Percentiles rank a stretch among this genome's conserved stretches.
phyloP scores from a whole-genome alignment of 257 asterid species.

The Nicotiana paniculata region DNA sequence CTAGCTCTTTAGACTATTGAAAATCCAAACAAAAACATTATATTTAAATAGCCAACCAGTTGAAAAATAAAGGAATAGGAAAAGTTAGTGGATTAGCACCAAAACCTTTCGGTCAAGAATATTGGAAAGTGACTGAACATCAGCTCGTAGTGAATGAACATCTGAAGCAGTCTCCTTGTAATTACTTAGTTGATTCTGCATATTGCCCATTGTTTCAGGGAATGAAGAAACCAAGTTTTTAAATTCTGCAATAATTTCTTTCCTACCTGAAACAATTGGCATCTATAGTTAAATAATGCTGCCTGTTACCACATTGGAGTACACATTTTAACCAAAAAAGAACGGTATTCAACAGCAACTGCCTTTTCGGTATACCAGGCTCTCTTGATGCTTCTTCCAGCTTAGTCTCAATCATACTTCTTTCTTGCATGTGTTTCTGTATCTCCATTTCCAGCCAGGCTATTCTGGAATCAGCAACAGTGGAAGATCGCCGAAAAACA shows the following conservation, averaged over 20 bases:
- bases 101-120: slow-evolving; percentile 68
- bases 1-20: slow-evolving; percentile 66
- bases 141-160: slow-evolving; percentile 69
- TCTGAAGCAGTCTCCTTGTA: slow-evolving; percentile 81
- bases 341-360: not conserved
- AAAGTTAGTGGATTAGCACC: not conserved
- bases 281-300: slow-evolving; percentile 4
- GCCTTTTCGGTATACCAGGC: slow-evolving; percentile 45
- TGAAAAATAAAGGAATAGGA: slow-evolving; percentile 5
- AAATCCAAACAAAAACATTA: slow-evolving; percentile 2
- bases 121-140: slow-evolving; percentile 56
- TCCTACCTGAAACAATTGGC: slow-evolving; percentile 60
- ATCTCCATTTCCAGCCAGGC: slow-evolving; percentile 67
- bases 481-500: slow-evolving; percentile 64
- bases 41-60: slow-evolving; percentile 2
- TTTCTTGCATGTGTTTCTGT: slow-evolving; percentile 45
- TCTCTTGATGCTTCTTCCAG: slow-evolving; percentile 74
- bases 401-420: slow-evolving; percentile 47
- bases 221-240: slow-evolving; percentile 76
- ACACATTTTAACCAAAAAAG: not conserved
- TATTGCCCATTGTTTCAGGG: slow-evolving; percentile 84
- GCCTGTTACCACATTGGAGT: not conserved
- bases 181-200: slow-evolving; percentile 75
- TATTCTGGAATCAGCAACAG: slow-evolving; percentile 63
- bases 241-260: slow-evolving; percentile 76